Conservation (phyloP, 495 filamentous ascomycete species). For the Bathelium albidoporum region DNA sequence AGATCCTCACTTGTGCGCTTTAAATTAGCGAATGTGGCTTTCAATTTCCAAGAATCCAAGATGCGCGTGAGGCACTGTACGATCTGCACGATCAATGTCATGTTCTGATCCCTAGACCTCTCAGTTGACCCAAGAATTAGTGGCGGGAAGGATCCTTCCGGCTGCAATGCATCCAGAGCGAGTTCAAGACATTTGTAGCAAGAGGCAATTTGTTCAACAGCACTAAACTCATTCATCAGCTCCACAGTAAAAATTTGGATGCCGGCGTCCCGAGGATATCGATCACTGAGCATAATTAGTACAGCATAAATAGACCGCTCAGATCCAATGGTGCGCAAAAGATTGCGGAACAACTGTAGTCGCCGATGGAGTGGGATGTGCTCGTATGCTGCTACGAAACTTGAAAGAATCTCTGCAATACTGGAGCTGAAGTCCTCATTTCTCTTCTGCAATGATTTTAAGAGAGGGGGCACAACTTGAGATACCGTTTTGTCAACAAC, state of each 20-base stretch:
- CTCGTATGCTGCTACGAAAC: conserved; percentile 89
- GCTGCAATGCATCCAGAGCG: conserved; percentile 58
- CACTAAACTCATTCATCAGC: conserved; percentile 33
- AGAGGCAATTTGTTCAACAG: conserved; percentile 31
- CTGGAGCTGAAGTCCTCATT: conserved; percentile 67
- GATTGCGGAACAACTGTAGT: conserved; percentile 64
- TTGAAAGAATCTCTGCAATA: conserved; percentile 73
- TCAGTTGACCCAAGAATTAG: conserved; percentile 55
- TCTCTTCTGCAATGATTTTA: conserved; percentile 68
- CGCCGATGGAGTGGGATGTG: conserved; percentile 83
- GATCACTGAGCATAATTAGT: conserved; percentile 59
- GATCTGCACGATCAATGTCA: conserved; percentile 51
- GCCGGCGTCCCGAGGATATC: conserved; percentile 46
- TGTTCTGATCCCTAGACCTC: conserved; percentile 48
- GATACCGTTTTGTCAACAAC: conserved; percentile 85
- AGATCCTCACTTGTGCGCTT: too few species aligned
- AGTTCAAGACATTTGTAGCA: conserved; percentile 62
- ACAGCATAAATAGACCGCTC: conserved; percentile 71
- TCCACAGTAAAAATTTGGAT: conserved; percentile 44
- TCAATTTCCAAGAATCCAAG: conserved; percentile 39
- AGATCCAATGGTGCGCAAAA: conserved; percentile 72
- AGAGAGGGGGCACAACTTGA: conserved; percentile 82
- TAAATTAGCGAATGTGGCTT: conserved; percentile 13
- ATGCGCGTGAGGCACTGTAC: conserved; percentile 48
- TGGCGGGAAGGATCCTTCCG: conserved; percentile 57